These are phyloP conservation scores for Millerozyma miso DNA, from an alignment of 805 yeast species.

Conservation along the genomic window DNA sequence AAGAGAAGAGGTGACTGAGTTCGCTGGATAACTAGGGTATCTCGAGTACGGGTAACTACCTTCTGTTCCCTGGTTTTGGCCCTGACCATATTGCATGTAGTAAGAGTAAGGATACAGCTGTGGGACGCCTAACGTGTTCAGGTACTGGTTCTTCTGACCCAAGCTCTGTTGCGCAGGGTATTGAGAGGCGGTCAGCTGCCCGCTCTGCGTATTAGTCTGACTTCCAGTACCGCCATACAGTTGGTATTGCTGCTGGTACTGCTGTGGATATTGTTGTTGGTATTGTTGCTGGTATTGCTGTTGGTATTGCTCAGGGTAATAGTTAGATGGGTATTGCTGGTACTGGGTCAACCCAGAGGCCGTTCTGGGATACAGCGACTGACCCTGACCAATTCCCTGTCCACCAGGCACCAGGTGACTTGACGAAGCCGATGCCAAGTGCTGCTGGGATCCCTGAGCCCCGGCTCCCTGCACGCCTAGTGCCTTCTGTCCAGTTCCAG, in stretches of 20 bases:
- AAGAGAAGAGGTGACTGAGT: slow-evolving; percentile 16
- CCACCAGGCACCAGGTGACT: slow-evolving; percentile 17
- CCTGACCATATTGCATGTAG: slow-evolving; percentile 4
- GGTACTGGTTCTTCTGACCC: slow-evolving; percentile 3
- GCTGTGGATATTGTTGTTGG: slow-evolving; percentile 1
- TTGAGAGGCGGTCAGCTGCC: slow-evolving; percentile 6
- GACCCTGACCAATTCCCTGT: slow-evolving; percentile 8
- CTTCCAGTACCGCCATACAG: background rate
- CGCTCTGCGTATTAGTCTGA: slow-evolving; percentile 1
- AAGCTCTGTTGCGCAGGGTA: slow-evolving; percentile 3
- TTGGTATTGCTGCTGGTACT: slow-evolving; percentile 6
- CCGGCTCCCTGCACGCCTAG: slow-evolving; percentile 10
- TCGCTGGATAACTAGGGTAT: slow-evolving; percentile 6
- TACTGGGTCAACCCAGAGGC: slow-evolving; percentile 8
- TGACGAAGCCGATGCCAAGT: slow-evolving; percentile 4
- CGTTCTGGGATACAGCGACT: slow-evolving; percentile 2
- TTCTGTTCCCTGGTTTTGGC: slow-evolving; percentile 2
- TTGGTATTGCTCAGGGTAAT: slow-evolving; percentile 11
- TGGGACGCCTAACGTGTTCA: slow-evolving; percentile 2
- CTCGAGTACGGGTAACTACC: slow-evolving; percentile 6
- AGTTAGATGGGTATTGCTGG: slow-evolving; percentile 14
- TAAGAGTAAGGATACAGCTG: slow-evolving; percentile 4
- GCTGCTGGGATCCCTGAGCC: slow-evolving; percentile 6
- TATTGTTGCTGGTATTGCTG: slow-evolving; percentile 6
- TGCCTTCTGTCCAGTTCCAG: slow-evolving; percentile 16